phyloP scores from a whole-genome alignment of 1,139 yeast species.

The Taphrina flavorubra region DNA sequence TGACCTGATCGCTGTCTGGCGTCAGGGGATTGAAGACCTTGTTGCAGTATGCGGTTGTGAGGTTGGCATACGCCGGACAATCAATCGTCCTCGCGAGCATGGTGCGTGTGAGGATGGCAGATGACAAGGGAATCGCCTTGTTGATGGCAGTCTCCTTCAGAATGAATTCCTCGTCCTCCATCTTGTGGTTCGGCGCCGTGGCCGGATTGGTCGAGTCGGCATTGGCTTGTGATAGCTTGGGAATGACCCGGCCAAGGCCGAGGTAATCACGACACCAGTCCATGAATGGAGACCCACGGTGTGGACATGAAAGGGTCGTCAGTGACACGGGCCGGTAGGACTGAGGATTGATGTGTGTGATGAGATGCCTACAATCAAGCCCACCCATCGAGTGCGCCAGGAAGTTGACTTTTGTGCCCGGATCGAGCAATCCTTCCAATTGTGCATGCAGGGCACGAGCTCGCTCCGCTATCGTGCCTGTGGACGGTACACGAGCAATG shows the following conservation, averaged over 20 bases:
- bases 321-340: slow-evolving; percentile 68
- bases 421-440: slow-evolving; percentile 48
- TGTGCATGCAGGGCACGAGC: slow-evolving; percentile 41
- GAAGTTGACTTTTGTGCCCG: slow-evolving; percentile 60
- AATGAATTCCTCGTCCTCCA: slow-evolving; percentile 30
- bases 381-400: slow-evolving; percentile 98
- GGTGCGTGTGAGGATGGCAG: slow-evolving; percentile 44
- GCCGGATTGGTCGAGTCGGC: slow-evolving; percentile 37
- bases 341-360: slow-evolving; percentile 59
- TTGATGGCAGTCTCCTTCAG: slow-evolving; percentile 33
- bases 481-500: slow-evolving; percentile 75
- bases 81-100: slow-evolving; percentile 44
- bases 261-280: slow-evolving; percentile 56
- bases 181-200: slow-evolving; percentile 33
- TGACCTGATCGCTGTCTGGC: slow-evolving; percentile 64
- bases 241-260: slow-evolving; percentile 42
- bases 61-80: slow-evolving; percentile 50
- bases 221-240: slow-evolving; percentile 34
- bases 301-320: slow-evolving; percentile 88
- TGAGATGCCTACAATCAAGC: slow-evolving; percentile 76
- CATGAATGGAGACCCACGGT: slow-evolving; percentile 83
- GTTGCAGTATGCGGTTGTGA: slow-evolving; percentile 64
- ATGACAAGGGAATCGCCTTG: slow-evolving; percentile 39
- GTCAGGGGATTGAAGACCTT: slow-evolving; percentile 61
- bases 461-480: slow-evolving; percentile 63